Percentiles rank a stretch among this genome's conserved stretches.
phyloP scores from a whole-genome alignment of 1,139 yeast genomes.

The Kurtzmaniella quercitrusa region DNA sequence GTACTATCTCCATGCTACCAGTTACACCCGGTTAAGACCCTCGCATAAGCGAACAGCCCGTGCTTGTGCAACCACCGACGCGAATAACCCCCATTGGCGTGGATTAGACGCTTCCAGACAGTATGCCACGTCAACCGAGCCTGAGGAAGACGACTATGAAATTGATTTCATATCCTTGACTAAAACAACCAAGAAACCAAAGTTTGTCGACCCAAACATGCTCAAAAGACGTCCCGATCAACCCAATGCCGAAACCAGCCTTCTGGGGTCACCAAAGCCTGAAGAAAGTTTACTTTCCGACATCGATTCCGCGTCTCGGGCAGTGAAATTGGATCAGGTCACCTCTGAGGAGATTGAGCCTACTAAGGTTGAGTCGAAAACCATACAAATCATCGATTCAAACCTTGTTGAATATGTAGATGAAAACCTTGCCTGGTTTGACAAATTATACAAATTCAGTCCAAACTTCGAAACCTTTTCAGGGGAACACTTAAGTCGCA shows the following conservation, averaged over 20 bases:
- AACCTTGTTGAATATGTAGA: constrained; percentile 3
- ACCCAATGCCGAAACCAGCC: constrained; percentile 4
- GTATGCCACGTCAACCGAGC: constrained; percentile 6
- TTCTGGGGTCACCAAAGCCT: constrained; percentile 5
- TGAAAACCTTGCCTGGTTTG: constrained; percentile 6
- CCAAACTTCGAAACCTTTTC: background rate
- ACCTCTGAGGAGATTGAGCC: constrained; percentile 2
- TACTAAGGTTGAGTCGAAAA: background rate
- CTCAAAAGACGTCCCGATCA: constrained; percentile 4
- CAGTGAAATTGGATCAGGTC: background rate
- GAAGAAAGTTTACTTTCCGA: constrained; percentile 3
- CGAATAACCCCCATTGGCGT: background rate
- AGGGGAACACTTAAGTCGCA: background rate
- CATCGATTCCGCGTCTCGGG: background rate
- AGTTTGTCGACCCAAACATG: constrained; percentile 7
- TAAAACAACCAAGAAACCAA: constrained; percentile 11
- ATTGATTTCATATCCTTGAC: constrained; percentile 33
- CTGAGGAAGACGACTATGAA: constrained; percentile 24
- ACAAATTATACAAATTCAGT: background rate
- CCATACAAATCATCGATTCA: background rate
- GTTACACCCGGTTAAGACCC: background rate
- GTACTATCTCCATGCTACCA: background rate
- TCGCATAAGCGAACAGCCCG: background rate
- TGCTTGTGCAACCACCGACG: background rate
- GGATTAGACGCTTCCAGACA: constrained; percentile 1